phyloP scores from a whole-genome alignment of 306 rosid species.

The Clitoria ternatea region DNA sequence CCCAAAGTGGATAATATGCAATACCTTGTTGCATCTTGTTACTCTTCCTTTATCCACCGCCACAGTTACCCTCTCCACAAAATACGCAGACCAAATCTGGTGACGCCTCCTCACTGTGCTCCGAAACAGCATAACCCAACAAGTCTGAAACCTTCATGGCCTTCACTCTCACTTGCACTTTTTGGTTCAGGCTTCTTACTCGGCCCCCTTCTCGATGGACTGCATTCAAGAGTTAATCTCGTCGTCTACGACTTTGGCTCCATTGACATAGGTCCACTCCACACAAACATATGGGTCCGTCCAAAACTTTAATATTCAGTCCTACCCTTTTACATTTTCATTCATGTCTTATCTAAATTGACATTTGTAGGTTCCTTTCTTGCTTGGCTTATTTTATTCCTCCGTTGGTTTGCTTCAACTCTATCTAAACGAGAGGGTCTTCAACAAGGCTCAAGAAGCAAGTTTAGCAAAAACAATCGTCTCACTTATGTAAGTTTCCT shows the following conservation, averaged over 20 bases:
- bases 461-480: conserved; percentile 38
- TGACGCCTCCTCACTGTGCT: conserved; percentile 38
- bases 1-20: conserved; percentile 42
- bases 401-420: conserved; percentile 74
- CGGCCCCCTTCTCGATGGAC: conserved; percentile 82
- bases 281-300: conserved; percentile 70
- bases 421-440: conserved; percentile 45
- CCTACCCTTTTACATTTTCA: background rate
- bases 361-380: conserved; percentile 57
- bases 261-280: conserved; percentile 51
- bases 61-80: conserved; percentile 15
- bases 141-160: conserved; percentile 47
- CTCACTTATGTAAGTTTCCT: conserved; percentile 57
- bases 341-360: background rate
- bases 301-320: background rate
- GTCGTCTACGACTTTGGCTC: conserved; percentile 59
- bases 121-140: conserved; percentile 26
- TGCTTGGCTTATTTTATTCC: conserved; percentile 75
- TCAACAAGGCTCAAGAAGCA: conserved; percentile 32
- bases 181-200: conserved; percentile 62
- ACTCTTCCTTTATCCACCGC: conserved; percentile 22
- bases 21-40: conserved; percentile 27
- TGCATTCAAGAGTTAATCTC: conserved; percentile 78
- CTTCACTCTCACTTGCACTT: conserved; percentile 46
- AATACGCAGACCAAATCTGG: conserved; percentile 1